Evolutionary conservation across 306 rosid genomes (phyloP).

Genomic region (Vigna unguiculata): DNA sequence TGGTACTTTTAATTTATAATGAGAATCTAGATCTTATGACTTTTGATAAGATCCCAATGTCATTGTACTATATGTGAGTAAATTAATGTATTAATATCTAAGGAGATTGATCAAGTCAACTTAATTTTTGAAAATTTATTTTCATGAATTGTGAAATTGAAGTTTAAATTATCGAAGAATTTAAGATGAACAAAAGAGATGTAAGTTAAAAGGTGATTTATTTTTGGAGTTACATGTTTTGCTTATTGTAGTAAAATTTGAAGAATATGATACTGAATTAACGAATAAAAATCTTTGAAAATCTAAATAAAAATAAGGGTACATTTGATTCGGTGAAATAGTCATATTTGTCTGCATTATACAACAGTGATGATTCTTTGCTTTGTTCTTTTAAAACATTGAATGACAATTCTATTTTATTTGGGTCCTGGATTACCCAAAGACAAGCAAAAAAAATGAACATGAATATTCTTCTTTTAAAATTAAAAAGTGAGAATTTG

Average conservation of each 20-base stretch:
- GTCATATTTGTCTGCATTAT: slow-evolving; percentile 29
- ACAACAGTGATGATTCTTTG: slow-evolving; percentile 20
- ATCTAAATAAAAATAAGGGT: neutral
- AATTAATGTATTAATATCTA: neutral
- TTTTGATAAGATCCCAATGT: neutral
- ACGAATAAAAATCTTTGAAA: slow-evolving; percentile 23
- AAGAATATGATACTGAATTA: neutral
- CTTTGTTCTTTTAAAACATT: neutral
- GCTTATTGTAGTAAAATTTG: neutral
- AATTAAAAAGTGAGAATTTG: neutral
- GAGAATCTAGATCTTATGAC: neutral
- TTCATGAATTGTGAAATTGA: neutral
- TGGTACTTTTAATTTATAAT: neutral
- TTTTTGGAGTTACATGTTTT: neutral
- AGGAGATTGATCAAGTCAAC: neutral
- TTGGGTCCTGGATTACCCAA: slow-evolving; percentile 22
- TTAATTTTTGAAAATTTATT: neutral
- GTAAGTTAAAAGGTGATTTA: neutral
- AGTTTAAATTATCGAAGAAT: neutral
- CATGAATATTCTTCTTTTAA: slow-evolving; percentile 17
- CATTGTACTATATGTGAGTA: neutral
- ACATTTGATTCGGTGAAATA: slow-evolving; percentile 2
- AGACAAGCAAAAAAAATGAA: slow-evolving; percentile 11
- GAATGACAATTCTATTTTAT: slow-evolving; percentile 37
- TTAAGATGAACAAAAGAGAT: neutral